These are phyloP conservation scores for Eleusine coracana DNA, from an alignment of 176 grass and related monocot species.

Conservation along the genomic window DNA sequence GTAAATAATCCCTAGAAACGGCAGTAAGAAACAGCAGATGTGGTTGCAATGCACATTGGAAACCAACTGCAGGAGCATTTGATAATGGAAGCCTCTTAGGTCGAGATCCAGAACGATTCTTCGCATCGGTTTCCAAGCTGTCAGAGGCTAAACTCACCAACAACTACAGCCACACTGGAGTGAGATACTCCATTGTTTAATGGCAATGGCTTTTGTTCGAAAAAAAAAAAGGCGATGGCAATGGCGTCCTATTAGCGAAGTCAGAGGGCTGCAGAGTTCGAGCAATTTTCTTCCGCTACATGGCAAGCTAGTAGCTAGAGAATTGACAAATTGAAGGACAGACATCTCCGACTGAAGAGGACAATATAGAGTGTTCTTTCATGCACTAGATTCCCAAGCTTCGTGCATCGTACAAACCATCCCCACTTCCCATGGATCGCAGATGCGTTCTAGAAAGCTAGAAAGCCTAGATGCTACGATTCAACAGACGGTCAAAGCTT, in stretches of 20 bases:
- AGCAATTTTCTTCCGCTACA: conserved; percentile 14
- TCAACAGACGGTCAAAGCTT: conserved; percentile 47
- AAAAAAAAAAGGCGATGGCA: background rate
- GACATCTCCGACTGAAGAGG: conserved; percentile 9
- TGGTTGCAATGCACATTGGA: conserved; percentile 18
- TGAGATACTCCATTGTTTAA: background rate
- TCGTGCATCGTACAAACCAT: conserved; percentile 10
- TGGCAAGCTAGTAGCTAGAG: conserved; percentile 19
- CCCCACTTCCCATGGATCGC: background rate
- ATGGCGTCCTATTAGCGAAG: conserved; percentile 39
- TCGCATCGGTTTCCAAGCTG: conserved; percentile 48
- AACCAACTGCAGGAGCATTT: conserved; percentile 37
- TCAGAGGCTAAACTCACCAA: conserved; percentile 27
- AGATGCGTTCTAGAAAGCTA: conserved; percentile 23
- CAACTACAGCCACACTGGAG: background rate
- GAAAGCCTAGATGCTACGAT: conserved; percentile 17
- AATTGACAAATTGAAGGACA: conserved; percentile 8
- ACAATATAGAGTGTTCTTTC: conserved; percentile 50
- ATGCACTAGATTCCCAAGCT: conserved; percentile 44
- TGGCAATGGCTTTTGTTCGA: background rate
- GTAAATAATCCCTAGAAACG: conserved; percentile 35
- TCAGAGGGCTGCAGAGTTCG: conserved; percentile 37
- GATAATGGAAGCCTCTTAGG: conserved; percentile 36
- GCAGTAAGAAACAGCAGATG: background rate
- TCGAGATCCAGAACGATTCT: conserved; percentile 59